Evolutionary conservation across 441 rosid genomes (phyloP), one percentile per base, ranked within the genome.

Genomic region (California macrophylla): DNA sequence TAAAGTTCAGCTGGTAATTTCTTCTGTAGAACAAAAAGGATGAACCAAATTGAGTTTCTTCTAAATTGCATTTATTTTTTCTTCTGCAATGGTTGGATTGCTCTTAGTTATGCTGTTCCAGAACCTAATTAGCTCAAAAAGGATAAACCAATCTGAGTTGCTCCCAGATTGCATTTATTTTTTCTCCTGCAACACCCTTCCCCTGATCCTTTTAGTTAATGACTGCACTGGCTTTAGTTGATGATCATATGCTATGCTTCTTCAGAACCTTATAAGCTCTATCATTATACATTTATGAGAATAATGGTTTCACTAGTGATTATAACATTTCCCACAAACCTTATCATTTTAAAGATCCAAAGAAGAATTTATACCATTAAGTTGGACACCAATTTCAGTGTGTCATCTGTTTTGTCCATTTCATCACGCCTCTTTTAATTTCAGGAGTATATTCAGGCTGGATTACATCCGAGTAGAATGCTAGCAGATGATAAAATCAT

Each of bases 1-100:
- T 71, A 93, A 83, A 89, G 86, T 93, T 64, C 97, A 91, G 81
- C 87, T 93, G 98, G 98, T 93, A 89, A 83, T 78, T 1, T 68
- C 69, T 50, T 74, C 66, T 76, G 24, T 24, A 65, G 25, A 56
- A 63, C 18, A 30, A 25, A 66, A 38, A 26, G 38, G 42, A 29
- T 56, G 63, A 20, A 12, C 6, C 26, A 20, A 58, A n/a, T 5
- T 58, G 63, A 20, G 12, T 15, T 20, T 20, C 16, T 28, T 62
- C 26, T 12, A 12, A 62, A 28, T 25, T 62, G n/a, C 16, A 13
- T 25, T 10, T 24, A 5, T 23, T 8, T 21, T 60, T 13, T 21
- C 6, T 62, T n/a, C 25, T 13, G 20, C 29, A 61, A 61, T 24
- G 50, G 50, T 42, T 42, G 50, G 16, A 42, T 42, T 13, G 4